Evolutionary conservation across 1,284 basidiomycete genomes (phyloP).

Genomic region (Ganoderma boninense): DNA sequence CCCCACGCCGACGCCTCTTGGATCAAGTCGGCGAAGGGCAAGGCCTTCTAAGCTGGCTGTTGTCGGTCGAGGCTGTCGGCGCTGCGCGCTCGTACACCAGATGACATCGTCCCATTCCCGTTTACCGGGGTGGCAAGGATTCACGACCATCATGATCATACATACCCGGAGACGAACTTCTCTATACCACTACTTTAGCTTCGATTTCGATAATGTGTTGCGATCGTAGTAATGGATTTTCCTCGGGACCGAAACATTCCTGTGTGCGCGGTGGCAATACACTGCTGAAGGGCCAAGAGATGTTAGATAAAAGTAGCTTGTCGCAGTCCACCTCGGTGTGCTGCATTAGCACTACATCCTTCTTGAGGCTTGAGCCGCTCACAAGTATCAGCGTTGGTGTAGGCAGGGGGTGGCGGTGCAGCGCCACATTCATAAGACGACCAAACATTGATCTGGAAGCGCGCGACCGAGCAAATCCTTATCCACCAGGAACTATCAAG

Average conservation of each 20-base stretch:
- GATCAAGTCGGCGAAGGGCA: constrained; percentile 26
- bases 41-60: constrained; percentile 9
- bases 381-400: too few species aligned
- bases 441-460: background rate
- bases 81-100: background rate
- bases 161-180: background rate
- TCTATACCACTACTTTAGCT: background rate
- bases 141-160: constrained; percentile 1
- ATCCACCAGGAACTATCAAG: too few species aligned
- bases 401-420: background rate
- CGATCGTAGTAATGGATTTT: constrained; percentile 13
- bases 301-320: too few species aligned
- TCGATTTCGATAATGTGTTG: constrained; percentile 5
- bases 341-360: too few species aligned
- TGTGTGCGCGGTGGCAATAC: background rate
- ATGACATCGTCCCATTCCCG: background rate
- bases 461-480: too few species aligned
- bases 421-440: background rate
- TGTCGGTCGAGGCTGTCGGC: too few species aligned
- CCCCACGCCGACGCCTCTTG: constrained; percentile 27
- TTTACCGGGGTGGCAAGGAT: background rate
- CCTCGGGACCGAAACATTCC: background rate
- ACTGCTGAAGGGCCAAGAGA: too few species aligned
- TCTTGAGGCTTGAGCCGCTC: too few species aligned
- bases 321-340: too few species aligned